phyloP scores from a whole-genome alignment of 768 basidiomycete genomes.

The Suillus paluster region DNA sequence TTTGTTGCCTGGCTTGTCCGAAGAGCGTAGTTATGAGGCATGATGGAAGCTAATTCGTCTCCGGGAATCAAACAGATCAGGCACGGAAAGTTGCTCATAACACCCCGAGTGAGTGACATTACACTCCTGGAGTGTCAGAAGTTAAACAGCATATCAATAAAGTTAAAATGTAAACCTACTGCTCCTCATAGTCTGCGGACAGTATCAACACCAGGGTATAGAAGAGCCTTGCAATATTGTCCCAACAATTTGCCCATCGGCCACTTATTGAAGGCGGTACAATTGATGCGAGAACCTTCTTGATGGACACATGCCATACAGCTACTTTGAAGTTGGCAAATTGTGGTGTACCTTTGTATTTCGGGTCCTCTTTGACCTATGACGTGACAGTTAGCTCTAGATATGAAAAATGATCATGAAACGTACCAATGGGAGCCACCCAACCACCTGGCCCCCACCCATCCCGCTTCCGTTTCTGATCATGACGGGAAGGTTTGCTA shows the following conservation, averaged over 20 bases:
- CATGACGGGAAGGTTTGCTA: slow-evolving; percentile 34
- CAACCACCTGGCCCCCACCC: slow-evolving; percentile 42
- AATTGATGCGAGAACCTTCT: slow-evolving; percentile 9
- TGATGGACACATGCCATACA: slow-evolving; percentile 13
- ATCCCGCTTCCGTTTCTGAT: slow-evolving; percentile 39
- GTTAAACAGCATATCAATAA: not conserved
- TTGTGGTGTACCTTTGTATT: slow-evolving; percentile 2
- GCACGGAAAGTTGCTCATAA: slow-evolving; percentile 33
- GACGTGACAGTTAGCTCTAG: not conserved
- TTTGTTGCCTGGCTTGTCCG: slow-evolving; percentile 26
- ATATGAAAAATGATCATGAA: not conserved
- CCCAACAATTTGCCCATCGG: slow-evolving; percentile 29
- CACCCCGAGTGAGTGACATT: slow-evolving; percentile 40
- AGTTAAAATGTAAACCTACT: slow-evolving; percentile 34
- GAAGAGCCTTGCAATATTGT: slow-evolving; percentile 29
- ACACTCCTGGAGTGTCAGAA: slow-evolving; percentile 25
- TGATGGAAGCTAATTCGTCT: slow-evolving; percentile 22
- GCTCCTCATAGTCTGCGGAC: slow-evolving; percentile 49
- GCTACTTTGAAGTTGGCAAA: slow-evolving; percentile 16
- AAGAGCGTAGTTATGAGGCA: slow-evolving; percentile 12
- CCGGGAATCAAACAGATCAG: slow-evolving; percentile 42
- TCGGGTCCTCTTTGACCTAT: slow-evolving; percentile 12
- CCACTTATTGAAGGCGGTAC: slow-evolving; percentile 4
- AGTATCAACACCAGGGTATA: slow-evolving; percentile 39
- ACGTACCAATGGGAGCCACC: slow-evolving; percentile 44